Base-by-base conservation (phyloP, 2,329 filamentous ascomycete species). In the Nemania sp. region DNA sequence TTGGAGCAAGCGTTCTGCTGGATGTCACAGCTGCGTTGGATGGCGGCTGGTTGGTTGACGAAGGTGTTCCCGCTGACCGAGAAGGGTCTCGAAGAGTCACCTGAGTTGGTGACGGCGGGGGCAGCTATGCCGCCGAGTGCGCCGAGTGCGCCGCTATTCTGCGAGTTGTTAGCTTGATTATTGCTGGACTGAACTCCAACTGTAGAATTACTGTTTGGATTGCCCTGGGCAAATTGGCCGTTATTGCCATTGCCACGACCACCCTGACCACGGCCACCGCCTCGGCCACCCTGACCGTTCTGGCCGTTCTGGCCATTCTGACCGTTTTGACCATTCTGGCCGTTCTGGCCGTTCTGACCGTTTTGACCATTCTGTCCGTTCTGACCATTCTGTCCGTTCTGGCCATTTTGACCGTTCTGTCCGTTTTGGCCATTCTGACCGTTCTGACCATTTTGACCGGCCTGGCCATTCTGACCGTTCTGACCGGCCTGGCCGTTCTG, bases 1-100 rank as follows among this genome's bases (percentile, higher is more conserved):
- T 86, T 75, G 12, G 82, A 77, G 68, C 87, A 90, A 3, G 72
- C 74, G 68, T 87, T 88, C 76, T 86, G 83, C 76, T 89, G 85
- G 60, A 87, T 81, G 62, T 86, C 81, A 70, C 87, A 90, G 37
- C 84, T 81, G 48, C 87, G 79, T 73, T 87, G 81, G 42, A 82
- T 74, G 18, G 87, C 87, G 10, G 81, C 82, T 2, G 71, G 75
- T 65, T 82, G 71, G 70, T 82, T 82, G 40, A 81, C 81, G 70
- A 90, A 89, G 39, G 78, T 86, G 76, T 78, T 76, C 18, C 71
- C 83, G 66, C 83, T 81, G 60, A 87, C 83, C 20, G 72, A 66
- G 73, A 87, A 87, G 57, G 84, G 83, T 34, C 85, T 80, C 57
- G 72, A 69, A 20, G 73, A 62, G 58, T 69, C 65, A 40, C 68